phyloP scores from a whole-genome alignment of 2,329 filamentous ascomycete species.

The Fusarium haematococcum region DNA sequence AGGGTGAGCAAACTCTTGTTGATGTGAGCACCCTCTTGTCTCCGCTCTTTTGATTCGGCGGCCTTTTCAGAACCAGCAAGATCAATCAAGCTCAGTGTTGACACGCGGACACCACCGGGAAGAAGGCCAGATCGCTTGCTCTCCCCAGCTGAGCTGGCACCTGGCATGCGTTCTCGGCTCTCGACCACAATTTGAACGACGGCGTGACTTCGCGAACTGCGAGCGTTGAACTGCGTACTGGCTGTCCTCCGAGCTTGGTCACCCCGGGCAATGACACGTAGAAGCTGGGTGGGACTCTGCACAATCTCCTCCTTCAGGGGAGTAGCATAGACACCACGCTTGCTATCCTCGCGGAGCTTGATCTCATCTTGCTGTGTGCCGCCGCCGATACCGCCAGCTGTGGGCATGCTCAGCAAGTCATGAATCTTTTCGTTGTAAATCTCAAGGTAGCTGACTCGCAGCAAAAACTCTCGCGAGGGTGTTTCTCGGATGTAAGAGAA shows the following conservation, averaged over 20 bases:
- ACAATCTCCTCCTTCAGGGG: constrained; percentile 98
- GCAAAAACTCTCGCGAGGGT: constrained; percentile 90
- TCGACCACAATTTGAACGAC: constrained; percentile 99
- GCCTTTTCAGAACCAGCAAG: constrained; percentile 96
- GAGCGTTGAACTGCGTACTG: constrained; percentile 96
- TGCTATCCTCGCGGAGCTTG: constrained; percentile 95
- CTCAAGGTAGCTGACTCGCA: constrained; percentile 97
- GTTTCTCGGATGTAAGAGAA: constrained; percentile 99
- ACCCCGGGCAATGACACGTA: constrained; percentile 93
- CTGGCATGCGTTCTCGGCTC: constrained; percentile 85
- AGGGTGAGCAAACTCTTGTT: constrained; percentile 97
- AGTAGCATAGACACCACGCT: constrained; percentile 94
- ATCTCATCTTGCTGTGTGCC: constrained; percentile 84
- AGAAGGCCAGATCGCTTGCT: constrained; percentile 76
- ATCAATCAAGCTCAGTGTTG: constrained; percentile 95
- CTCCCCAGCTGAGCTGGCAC: constrained; percentile 51
- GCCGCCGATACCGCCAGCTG: constrained; percentile 65
- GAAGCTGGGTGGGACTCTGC: constrained; percentile 93
- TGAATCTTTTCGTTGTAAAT: constrained; percentile 99
- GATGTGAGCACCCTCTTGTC: constrained; percentile 96
- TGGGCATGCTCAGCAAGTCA: constrained; percentile 85
- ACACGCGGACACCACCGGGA: constrained; percentile 93
- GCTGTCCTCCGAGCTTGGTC: constrained; percentile 91
- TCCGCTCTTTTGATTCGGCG: constrained; percentile 92
- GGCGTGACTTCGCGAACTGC: constrained; percentile 96